A percentile compares a stretch with the other conserved stretches of the same genome.
Evolutionary conservation across 78 protist species (phyloP).

Genomic region (Isochrysis galbana): DNA sequence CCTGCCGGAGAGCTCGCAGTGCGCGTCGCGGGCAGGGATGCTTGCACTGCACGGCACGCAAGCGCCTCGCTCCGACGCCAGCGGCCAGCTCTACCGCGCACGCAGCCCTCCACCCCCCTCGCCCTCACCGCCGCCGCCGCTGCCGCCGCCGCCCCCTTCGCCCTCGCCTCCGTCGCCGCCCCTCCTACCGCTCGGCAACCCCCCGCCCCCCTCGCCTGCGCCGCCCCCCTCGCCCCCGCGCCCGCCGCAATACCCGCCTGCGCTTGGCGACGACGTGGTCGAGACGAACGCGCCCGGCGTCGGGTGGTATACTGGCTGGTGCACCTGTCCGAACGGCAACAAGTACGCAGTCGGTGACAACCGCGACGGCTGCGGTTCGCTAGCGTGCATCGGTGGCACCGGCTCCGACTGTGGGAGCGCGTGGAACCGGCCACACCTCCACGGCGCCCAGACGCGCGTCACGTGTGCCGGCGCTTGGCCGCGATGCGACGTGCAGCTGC

Average conservation of each 20-base stretch:
- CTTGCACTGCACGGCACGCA: no score
- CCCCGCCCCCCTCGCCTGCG: background rate
- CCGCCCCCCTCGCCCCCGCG: background rate
- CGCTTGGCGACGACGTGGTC: background rate
- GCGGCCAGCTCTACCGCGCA: background rate
- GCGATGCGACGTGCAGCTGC: background rate
- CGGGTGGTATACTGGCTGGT: background rate
- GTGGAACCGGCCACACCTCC: background rate
- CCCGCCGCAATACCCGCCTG: background rate
- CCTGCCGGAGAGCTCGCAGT: no score
- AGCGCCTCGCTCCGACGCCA: no score
- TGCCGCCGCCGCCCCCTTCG: background rate
- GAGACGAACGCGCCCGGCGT: background rate
- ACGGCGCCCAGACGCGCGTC: background rate
- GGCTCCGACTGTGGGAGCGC: background rate
- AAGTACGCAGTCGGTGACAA: background rate
- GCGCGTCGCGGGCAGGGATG: no score
- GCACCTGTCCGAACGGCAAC: background rate
- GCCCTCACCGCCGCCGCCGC: background rate
- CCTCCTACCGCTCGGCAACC: background rate
- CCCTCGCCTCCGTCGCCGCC: background rate
- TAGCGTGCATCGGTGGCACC: background rate
- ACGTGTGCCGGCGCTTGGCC: background rate
- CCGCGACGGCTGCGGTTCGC: background rate
- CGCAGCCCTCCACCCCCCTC: background rate